phyloP scores from a whole-genome alignment of 306 rosid genomes.

The Quercus gilva region DNA sequence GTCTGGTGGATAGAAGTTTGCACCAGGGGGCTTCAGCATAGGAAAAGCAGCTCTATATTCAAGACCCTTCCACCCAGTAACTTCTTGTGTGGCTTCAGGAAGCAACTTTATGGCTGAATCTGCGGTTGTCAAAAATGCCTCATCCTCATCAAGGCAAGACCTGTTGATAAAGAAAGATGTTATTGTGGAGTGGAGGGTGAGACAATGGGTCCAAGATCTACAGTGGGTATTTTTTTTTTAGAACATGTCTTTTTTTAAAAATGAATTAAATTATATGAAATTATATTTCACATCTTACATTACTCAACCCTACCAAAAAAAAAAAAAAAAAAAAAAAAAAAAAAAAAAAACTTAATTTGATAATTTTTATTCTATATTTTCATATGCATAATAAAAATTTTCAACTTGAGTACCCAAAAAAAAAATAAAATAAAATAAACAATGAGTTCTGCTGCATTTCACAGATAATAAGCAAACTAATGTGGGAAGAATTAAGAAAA shows the following conservation, averaged over 20 bases:
- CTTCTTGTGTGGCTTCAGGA: constrained; percentile 61
- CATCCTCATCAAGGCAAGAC: constrained; percentile 82
- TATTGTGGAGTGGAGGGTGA: not conserved
- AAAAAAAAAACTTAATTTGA: not conserved
- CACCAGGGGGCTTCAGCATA: constrained; percentile 69
- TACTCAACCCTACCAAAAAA: too few relatives aligned
- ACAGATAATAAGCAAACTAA: too few relatives aligned
- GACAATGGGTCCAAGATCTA: too few relatives aligned
- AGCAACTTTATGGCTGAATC: constrained; percentile 78
- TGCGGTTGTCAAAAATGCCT: constrained; percentile 82
- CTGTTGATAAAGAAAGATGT: constrained; percentile 39
- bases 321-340: not conserved
- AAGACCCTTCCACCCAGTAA: constrained; percentile 79
- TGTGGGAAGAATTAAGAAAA: too few relatives aligned
- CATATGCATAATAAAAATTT: not conserved
- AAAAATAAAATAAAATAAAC: not conserved
- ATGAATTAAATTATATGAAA: too few relatives aligned
- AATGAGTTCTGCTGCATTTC: not conserved
- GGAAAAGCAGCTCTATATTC: constrained; percentile 90
- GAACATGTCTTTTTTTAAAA: too few relatives aligned
- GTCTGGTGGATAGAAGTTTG: constrained; percentile 95
- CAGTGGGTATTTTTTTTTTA: too few relatives aligned
- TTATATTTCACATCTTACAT: too few relatives aligned
- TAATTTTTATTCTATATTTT: not conserved
- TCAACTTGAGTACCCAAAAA: not conserved